Percentiles rank a stretch among this genome's conserved stretches.
These are phyloP conservation scores for Suillus americanus DNA, from an alignment of 768 basidiomycete species.

Conservation along the genomic window DNA sequence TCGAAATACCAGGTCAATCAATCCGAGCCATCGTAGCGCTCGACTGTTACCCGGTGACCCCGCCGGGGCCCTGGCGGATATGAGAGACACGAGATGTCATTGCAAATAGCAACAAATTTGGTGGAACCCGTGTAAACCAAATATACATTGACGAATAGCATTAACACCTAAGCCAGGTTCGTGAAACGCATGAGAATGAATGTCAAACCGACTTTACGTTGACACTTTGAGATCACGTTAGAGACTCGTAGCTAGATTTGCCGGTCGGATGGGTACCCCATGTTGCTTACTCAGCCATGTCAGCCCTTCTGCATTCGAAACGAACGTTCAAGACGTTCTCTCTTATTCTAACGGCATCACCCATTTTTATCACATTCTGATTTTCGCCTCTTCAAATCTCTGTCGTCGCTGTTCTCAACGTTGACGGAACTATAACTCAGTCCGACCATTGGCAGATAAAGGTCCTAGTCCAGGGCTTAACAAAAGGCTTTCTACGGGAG, in stretches of 20 bases:
- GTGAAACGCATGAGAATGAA: slow-evolving; percentile 1
- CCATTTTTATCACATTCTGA: slow-evolving; percentile 4
- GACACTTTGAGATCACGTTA: background rate
- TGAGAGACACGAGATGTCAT: no score
- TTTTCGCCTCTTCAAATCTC: background rate
- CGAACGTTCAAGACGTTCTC: background rate
- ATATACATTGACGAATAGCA: slow-evolving; percentile 9
- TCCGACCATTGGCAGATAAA: background rate
- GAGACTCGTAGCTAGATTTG: background rate
- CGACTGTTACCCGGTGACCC: background rate
- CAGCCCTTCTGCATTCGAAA: background rate
- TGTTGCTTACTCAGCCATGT: background rate
- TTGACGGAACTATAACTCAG: background rate
- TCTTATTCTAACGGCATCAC: slow-evolving; percentile 1
- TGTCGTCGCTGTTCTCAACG: background rate
- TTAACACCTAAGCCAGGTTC: slow-evolving; percentile 1
- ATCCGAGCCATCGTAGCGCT: background rate
- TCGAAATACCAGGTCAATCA: background rate
- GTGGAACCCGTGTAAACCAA: background rate
- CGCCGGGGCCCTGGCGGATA: no score
- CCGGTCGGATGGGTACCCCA: background rate
- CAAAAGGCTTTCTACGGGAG: slow-evolving; percentile 25
- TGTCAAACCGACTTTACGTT: background rate
- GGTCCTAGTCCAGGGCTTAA: slow-evolving; percentile 4
- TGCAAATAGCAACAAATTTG: no score